Conservation (phyloP, 192 early-diverging fungal genomes). For the Gonapodya prolifera region DNA sequence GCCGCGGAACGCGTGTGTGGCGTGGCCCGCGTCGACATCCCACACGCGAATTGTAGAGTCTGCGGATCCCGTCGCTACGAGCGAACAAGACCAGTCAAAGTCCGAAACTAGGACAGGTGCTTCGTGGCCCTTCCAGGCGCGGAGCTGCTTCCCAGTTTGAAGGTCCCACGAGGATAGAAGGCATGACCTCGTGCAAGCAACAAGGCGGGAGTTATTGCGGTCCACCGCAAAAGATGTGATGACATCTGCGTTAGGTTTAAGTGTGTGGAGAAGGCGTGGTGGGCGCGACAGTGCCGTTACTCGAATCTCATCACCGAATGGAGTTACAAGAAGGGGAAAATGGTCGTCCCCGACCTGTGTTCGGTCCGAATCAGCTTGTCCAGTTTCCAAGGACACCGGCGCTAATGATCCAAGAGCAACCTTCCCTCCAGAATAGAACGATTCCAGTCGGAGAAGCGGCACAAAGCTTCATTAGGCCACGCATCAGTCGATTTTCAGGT, state of each 20-base stretch:
- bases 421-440: slow-evolving; percentile 84
- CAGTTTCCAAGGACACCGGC: background rate
- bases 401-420: slow-evolving; percentile 36
- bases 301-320: slow-evolving; percentile 69
- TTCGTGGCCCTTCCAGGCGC: slow-evolving; percentile 76
- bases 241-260: slow-evolving; percentile 69
- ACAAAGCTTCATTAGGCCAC: slow-evolving; percentile 42
- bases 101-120: slow-evolving; percentile 88
- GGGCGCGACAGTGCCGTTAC: slow-evolving; percentile 60
- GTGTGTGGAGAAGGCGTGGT: slow-evolving; percentile 32
- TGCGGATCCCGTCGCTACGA: slow-evolving; percentile 93
- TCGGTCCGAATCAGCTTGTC: background rate
- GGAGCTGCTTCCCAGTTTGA: slow-evolving; percentile 36
- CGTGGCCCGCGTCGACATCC: slow-evolving; percentile 85
- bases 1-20: slow-evolving; percentile 91
- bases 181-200: slow-evolving; percentile 71
- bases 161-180: slow-evolving; percentile 69
- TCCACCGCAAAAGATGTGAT: slow-evolving; percentile 78
- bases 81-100: slow-evolving; percentile 73
- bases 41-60: slow-evolving; percentile 91
- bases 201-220: slow-evolving; percentile 61
- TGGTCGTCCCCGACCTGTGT: slow-evolving; percentile 17
- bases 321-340: slow-evolving; percentile 59
- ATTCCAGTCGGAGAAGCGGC: slow-evolving; percentile 64
- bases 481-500: background rate